Conservation (phyloP, 179 eudicot species). For the Amaranthus tricolor region DNA sequence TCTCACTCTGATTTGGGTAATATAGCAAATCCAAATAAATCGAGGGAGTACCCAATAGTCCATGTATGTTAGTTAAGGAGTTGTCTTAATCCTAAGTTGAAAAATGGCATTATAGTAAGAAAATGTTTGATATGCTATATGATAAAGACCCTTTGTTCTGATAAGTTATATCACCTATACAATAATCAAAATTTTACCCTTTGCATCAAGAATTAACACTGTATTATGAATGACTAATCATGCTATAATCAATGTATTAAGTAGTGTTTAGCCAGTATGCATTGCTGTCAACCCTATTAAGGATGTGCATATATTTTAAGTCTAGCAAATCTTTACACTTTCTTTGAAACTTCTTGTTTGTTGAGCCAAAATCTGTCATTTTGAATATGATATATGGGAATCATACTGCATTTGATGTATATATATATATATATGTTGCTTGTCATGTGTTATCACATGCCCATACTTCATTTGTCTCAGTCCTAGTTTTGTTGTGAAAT, state of each 20-base stretch:
- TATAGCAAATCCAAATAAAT: no score
- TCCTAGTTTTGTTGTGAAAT: not conserved
- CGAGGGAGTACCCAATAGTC: no score
- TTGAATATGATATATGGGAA: conserved; percentile 7
- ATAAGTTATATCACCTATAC: not conserved
- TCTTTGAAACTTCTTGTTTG: conserved; percentile 8
- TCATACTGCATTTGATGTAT: not conserved
- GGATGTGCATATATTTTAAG: conserved; percentile 6
- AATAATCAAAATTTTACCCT: not conserved
- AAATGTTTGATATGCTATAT: not conserved
- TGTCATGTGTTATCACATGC: conserved; percentile 27
- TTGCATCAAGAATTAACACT: not conserved
- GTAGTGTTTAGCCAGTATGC: conserved; percentile 4
- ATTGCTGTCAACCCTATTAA: conserved; percentile 12
- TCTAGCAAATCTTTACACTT: conserved; percentile 5
- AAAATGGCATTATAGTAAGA: no score
- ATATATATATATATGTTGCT: not conserved
- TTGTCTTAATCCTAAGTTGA: no score
- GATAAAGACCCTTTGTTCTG: not conserved
- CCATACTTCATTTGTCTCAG: not conserved
- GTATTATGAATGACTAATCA: not conserved
- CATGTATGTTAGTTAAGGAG: no score
- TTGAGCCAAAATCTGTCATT: conserved; percentile 11
- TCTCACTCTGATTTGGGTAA: no score
- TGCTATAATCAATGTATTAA: not conserved